Evolutionary conservation across 2,329 filamentous ascomycete genomes (phyloP), one percentile per base, ranked within the genome.

Genomic region (Capronia epimyces): DNA sequence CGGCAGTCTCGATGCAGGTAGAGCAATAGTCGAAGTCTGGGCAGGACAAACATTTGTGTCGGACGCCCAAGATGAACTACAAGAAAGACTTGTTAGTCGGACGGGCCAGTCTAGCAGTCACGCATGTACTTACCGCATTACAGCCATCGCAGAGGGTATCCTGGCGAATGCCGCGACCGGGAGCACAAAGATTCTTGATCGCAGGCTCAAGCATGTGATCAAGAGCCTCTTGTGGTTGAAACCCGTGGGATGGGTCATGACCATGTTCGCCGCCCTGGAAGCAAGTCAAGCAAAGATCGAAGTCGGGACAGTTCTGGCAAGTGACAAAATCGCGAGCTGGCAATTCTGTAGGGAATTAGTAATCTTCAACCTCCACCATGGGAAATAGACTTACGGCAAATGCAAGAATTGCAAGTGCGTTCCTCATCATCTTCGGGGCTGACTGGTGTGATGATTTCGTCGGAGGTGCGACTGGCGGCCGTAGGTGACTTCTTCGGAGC

Each of bases 1-100:
- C 69, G 39, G 87, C 84, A 59, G 77, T 80, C 62, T 76, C 71
- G 52, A 88, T 69, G 70, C 94, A 98, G 7, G 80, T 75, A 20
- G 79, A 77, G 75, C 93, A 98, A 72, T 87, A 97, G 65, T 98
- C 93, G 86, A 89, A 98, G 69, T 98, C 93, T 37, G 94, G 93
- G 75, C 93, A 98, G 67, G 89, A 84, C 58, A 97, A 77, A 69
- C 93, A 98, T 78, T 98, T 98, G 80, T 97, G 86, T 61, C 93
- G 91, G 50, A 95, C 78, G 62, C 93, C 94, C 61, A 79, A 77
- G 63, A 98, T 93, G 67, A 82, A 83, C 77, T 83, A 13, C 8
- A 5, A 24, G 56, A 47, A 36, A n/a, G 21, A 50, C 37, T n/a
- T 52, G 34, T 44, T 22, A 20, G 18, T 42, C 15, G 8, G 39